These are phyloP conservation scores for Cinnamomum micranthum DNA, from an alignment of 164 flowering plant species.

Conservation along the genomic window DNA sequence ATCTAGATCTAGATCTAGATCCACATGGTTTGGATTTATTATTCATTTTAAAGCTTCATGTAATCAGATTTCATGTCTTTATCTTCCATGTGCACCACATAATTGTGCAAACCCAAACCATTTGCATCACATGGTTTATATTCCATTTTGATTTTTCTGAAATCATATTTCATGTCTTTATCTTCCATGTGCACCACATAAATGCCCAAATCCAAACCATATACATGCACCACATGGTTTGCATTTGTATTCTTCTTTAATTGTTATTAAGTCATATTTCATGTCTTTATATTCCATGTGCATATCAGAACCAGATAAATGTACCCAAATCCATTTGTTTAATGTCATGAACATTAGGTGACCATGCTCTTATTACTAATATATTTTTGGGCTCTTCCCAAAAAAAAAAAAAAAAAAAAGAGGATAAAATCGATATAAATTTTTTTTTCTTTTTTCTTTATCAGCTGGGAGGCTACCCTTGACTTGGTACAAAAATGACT, in stretches of 20 bases:
- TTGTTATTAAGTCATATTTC: not conserved
- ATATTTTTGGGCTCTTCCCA: no score
- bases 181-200: no score
- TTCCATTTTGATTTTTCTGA: not conserved
- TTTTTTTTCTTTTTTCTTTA: not conserved
- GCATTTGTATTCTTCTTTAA: no score
- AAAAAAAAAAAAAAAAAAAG: not conserved
- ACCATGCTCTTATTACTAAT: not conserved
- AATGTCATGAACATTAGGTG: not conserved
- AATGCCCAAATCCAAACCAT: no score
- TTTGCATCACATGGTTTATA: no score
- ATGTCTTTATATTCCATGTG: not conserved
- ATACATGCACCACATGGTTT: no score
- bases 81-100: no score
- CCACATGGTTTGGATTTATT: no score
- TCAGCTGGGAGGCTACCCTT: conserved; percentile 40
- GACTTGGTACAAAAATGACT: conserved; percentile 33
- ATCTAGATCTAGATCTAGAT: no score
- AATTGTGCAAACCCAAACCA: no score
- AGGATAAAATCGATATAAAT: not conserved
- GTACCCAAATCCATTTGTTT: not conserved
- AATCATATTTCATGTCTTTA: not conserved
- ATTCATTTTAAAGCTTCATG: not conserved
- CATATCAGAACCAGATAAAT: not conserved
- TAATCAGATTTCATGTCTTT: not conserved